Evolutionary conservation across 257 asterid species (phyloP).

Genomic region (Solanum tacnaense): DNA sequence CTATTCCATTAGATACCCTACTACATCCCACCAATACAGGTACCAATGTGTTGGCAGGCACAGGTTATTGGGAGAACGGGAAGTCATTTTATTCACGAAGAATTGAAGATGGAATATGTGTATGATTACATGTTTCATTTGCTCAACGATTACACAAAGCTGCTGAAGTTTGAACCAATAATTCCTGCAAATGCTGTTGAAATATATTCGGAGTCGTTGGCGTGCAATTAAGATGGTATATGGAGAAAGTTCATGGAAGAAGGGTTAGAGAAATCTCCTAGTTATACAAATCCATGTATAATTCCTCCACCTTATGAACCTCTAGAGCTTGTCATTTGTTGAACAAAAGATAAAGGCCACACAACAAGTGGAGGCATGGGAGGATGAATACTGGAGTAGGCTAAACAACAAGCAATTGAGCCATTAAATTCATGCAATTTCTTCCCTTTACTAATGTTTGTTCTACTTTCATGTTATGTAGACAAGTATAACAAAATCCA

Average conservation of each 20-base stretch:
- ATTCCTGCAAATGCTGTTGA: neutral
- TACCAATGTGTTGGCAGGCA: neutral
- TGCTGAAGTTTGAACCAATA: neutral
- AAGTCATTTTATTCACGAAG: neutral
- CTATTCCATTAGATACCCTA: neutral
- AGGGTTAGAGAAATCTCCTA: conserved; percentile 56
- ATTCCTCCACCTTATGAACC: conserved; percentile 64
- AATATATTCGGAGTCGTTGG: conserved; percentile 47
- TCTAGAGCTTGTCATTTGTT: conserved; percentile 26
- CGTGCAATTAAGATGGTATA: conserved; percentile 33
- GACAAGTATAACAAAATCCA: no score
- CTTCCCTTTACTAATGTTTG: no score
- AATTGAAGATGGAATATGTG: conserved; percentile 40
- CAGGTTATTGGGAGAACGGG: neutral
- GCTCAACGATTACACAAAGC: neutral
- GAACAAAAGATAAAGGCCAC: conserved; percentile 28
- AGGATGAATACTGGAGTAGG: conserved; percentile 45
- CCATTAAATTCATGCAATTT: no score
- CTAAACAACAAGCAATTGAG: conserved; percentile 6
- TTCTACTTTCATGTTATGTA: no score
- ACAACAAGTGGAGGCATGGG: conserved; percentile 66
- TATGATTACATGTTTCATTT: conserved; percentile 25
- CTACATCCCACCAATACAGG: neutral
- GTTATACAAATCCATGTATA: conserved; percentile 35
- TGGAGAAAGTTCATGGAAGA: conserved; percentile 65